Evolutionary conservation across 208 protist genomes (phyloP).

Genomic region (Crithidia thermophila): DNA sequence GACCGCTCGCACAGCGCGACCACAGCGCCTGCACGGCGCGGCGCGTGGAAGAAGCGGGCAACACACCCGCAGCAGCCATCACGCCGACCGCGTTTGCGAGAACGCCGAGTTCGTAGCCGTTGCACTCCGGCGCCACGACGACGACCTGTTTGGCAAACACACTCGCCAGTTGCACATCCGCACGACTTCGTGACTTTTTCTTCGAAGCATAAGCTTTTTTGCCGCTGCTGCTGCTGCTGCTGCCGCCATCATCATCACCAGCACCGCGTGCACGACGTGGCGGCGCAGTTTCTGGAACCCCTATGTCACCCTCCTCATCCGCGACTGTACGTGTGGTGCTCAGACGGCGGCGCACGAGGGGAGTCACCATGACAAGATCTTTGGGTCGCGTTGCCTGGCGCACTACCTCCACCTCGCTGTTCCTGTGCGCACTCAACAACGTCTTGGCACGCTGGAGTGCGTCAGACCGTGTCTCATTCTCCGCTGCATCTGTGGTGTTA

Average conservation of each 20-base stretch:
- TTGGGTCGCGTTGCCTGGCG: conserved; percentile 3
- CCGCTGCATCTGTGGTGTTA: not conserved
- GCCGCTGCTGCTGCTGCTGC: too few relatives aligned
- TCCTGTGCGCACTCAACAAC: too few relatives aligned
- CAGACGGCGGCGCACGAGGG: conserved; percentile 25
- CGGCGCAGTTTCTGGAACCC: not conserved
- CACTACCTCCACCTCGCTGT: conserved; percentile 6
- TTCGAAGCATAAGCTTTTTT: too few relatives aligned
- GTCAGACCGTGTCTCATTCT: not conserved
- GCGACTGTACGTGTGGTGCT: not conserved
- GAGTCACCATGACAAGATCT: conserved; percentile 18
- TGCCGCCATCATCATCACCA: too few relatives aligned
- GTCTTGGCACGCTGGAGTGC: not conserved
- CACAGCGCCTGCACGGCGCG: conserved; percentile 11
- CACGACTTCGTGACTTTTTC: not conserved
- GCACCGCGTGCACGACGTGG: not conserved
- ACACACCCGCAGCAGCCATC: conserved; percentile 16
- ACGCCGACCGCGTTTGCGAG: conserved; percentile 31
- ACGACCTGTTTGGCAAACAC: conserved; percentile 19
- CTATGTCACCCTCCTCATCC: not conserved
- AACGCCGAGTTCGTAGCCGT: conserved; percentile 27
- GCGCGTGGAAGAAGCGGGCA: not conserved
- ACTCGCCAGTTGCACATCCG: conserved; percentile 21
- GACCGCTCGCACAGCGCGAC: conserved; percentile 10
- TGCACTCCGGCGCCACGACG: conserved; percentile 24